Conservation (phyloP, 371 early-diverging fungal genomes). For the Rhizopus delemar region DNA sequence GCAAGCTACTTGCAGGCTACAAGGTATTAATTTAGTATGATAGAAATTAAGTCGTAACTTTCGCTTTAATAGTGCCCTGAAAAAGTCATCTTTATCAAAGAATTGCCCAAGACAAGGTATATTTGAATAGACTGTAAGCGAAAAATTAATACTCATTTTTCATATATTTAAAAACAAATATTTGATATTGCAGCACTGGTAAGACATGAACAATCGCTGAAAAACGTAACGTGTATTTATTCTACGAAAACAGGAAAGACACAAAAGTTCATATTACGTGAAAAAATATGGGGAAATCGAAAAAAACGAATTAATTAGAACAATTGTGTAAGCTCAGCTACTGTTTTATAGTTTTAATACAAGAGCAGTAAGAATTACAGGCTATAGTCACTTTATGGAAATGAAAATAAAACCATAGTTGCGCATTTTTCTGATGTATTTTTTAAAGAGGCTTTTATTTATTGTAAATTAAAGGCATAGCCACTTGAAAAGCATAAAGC, state of each 20-base stretch:
- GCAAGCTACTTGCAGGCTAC: slow-evolving; percentile 52
- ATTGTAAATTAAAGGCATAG: too few species aligned
- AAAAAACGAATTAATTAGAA: slow-evolving; percentile 31
- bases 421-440: background rate
- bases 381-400: background rate
- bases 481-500: too few species aligned
- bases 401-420: too few species aligned
- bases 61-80: slow-evolving; percentile 32
- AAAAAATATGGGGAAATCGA: slow-evolving; percentile 25
- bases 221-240: background rate
- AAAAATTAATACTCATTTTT: background rate
- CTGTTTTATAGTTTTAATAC: background rate
- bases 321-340: background rate
- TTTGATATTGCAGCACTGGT: slow-evolving; percentile 27
- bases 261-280: slow-evolving; percentile 37
- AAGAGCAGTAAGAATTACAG: background rate
- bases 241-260: slow-evolving; percentile 29
- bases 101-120: slow-evolving; percentile 44
- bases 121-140: background rate
- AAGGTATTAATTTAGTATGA: slow-evolving; percentile 27
- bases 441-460: background rate
- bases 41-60: background rate
- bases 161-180: background rate
- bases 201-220: background rate
- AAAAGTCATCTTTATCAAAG: slow-evolving; percentile 28